These are phyloP conservation scores for Westerdykella ornata DNA, from an alignment of 2,329 filamentous ascomycete species.

Conservation along the genomic window DNA sequence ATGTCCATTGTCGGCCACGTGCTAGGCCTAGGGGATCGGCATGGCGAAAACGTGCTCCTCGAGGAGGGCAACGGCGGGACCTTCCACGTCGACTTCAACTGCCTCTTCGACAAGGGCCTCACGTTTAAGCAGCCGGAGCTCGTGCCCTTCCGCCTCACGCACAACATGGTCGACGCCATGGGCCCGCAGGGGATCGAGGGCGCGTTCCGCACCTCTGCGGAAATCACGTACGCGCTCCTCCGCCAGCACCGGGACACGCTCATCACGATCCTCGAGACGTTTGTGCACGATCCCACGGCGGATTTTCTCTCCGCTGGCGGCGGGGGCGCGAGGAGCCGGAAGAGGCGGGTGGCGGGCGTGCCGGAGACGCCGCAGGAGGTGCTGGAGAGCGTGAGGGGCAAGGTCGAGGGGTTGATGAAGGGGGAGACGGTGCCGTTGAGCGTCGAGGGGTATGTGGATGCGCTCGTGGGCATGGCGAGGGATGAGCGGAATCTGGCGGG, in stretches of 20 bases:
- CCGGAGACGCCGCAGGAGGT: constrained; percentile 71
- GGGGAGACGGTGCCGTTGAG: constrained; percentile 88
- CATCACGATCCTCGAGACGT: constrained; percentile 95
- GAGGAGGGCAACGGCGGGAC: constrained; percentile 90
- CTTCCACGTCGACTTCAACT: constrained; percentile 99
- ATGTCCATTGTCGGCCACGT: constrained; percentile 99
- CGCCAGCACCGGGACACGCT: constrained; percentile 91
- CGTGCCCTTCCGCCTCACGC: constrained; percentile 92
- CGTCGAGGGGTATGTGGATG: constrained; percentile 95
- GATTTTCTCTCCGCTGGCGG: constrained; percentile 83
- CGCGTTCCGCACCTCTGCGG: constrained; percentile 83
- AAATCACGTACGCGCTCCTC: constrained; percentile 76
- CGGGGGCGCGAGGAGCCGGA: constrained; percentile 40
- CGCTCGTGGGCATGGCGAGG: constrained; percentile 80
- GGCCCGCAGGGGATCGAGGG: constrained; percentile 88
- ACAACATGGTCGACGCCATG: constrained; percentile 98
- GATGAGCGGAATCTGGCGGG: constrained; percentile 70
- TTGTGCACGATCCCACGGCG: constrained; percentile 92
- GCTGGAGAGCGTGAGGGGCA: constrained; percentile 78
- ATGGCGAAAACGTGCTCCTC: constrained; percentile 94
- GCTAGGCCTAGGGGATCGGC: constrained; percentile 83
- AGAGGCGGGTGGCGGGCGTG: constrained; percentile 48
- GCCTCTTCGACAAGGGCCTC: constrained; percentile 94
- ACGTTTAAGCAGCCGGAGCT: constrained; percentile 92
- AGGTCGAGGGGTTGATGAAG: constrained; percentile 75